Percentiles rank a stretch among this genome's conserved stretches.
Evolutionary conservation across 768 basidiomycete species (phyloP).

Genomic region (Ramaria rubella): DNA sequence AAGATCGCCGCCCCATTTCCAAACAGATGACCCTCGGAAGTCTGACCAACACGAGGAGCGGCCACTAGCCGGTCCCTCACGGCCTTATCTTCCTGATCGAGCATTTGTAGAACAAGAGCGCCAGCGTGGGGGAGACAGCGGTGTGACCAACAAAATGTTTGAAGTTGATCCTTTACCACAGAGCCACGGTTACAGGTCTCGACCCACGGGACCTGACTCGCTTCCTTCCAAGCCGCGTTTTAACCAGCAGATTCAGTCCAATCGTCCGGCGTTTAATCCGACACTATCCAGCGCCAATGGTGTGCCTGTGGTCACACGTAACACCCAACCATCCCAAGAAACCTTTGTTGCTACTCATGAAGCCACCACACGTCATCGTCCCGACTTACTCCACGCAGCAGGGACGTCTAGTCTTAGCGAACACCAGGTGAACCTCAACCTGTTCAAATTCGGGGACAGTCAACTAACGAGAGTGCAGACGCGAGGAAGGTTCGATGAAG

Average conservation of each 20-base stretch:
- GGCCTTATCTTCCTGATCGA: neutral
- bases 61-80: neutral
- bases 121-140: neutral
- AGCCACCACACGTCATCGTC: neutral
- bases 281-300: neutral
- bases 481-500: too few species aligned
- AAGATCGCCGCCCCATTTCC: neutral
- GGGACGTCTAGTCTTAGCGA: neutral
- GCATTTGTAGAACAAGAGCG: neutral
- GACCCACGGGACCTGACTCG: neutral
- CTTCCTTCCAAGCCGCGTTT: neutral
- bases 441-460: neutral
- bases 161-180: neutral
- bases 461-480: neutral
- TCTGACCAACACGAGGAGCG: neutral
- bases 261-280: neutral
- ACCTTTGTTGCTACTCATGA: neutral
- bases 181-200: too few species aligned
- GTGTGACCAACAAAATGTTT: neutral
- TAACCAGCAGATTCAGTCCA: neutral
- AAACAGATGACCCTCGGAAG: neutral
- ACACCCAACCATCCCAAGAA: neutral
- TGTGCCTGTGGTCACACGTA: neutral
- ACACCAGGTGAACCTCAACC: neutral
- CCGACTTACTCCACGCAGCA: neutral